Evolutionary conservation across 2,329 filamentous ascomycete species (phyloP).

Genomic region (Amphichorda felina): DNA sequence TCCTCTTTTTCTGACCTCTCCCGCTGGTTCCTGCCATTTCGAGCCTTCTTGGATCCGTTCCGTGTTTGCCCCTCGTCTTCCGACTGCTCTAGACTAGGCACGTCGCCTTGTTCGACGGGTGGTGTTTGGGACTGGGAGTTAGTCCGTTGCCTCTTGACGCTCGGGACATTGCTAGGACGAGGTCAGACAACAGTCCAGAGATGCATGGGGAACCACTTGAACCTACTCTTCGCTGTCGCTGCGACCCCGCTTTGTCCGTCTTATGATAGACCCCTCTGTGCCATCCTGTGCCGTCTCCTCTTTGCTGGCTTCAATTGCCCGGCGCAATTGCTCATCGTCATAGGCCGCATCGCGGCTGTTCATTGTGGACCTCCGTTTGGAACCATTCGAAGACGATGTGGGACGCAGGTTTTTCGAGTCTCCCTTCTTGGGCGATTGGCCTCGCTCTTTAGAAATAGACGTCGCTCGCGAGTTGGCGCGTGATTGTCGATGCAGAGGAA

Average conservation of each 20-base stretch:
- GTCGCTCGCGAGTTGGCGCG: conserved; percentile 47
- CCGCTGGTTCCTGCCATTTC: conserved; percentile 46
- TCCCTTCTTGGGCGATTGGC: conserved; percentile 39
- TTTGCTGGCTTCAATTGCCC: conserved; percentile 92
- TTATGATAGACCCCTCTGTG: conserved; percentile 35
- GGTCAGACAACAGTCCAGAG: neutral
- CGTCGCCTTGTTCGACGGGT: conserved; percentile 30
- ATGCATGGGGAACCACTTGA: neutral
- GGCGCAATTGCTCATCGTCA: conserved; percentile 80
- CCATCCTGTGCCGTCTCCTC: conserved; percentile 52
- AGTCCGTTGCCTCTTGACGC: conserved; percentile 73
- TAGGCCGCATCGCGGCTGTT: conserved; percentile 93
- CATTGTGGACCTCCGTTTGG: conserved; percentile 90
- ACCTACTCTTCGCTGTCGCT: conserved; percentile 93
- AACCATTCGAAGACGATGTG: conserved; percentile 39
- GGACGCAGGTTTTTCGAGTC: conserved; percentile 44
- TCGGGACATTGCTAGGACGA: conserved; percentile 50
- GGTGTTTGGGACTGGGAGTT: conserved; percentile 61
- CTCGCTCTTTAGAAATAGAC: conserved; percentile 53
- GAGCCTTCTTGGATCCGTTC: conserved; percentile 46
- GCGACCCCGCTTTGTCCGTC: conserved; percentile 69
- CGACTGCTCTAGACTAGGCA: conserved; percentile 44
- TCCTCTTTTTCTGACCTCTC: conserved; percentile 61
- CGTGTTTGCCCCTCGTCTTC: conserved; percentile 52
- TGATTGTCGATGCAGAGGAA: conserved; percentile 46